A percentile compares a stretch with the other conserved stretches of the same genome.
Evolutionary conservation across 768 basidiomycete genomes (phyloP).

Genomic region (Candolleomyces eurysporus): DNA sequence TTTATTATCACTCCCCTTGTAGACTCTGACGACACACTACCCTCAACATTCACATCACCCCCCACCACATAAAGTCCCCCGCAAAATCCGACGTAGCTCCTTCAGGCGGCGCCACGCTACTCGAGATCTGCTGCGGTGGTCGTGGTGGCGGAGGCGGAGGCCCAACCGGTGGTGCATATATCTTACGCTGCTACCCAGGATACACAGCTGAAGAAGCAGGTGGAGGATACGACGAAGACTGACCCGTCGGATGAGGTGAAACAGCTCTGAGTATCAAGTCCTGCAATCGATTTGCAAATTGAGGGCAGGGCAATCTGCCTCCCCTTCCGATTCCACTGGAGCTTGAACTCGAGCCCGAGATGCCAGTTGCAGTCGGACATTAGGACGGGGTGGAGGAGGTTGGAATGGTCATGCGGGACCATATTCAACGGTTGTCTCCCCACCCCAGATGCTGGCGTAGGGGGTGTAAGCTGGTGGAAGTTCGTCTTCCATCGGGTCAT

Average conservation of each 20-base stretch:
- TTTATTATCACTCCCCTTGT: background rate
- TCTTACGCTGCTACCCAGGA: background rate
- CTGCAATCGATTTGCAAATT: slow-evolving; percentile 1
- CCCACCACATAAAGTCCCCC: slow-evolving; percentile 55
- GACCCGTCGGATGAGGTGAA: background rate
- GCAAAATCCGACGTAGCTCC: slow-evolving; percentile 49
- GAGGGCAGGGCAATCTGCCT: background rate
- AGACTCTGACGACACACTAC: background rate
- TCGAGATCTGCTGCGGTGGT: background rate
- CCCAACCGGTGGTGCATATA: background rate
- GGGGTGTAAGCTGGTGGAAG: slow-evolving; percentile 69
- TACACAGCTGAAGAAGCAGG: background rate
- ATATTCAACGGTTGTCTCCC: slow-evolving; percentile 62
- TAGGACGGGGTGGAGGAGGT: slow-evolving; percentile 18
- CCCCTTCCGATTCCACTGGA: background rate
- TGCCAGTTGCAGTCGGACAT: slow-evolving; percentile 1
- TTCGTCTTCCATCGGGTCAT: slow-evolving; percentile 40
- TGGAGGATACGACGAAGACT: background rate
- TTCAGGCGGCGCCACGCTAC: slow-evolving; percentile 9
- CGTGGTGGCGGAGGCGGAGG: background rate
- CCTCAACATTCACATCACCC: slow-evolving; percentile 18
- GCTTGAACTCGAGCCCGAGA: background rate
- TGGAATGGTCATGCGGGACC: slow-evolving; percentile 69
- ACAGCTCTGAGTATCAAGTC: background rate
- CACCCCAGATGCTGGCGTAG: slow-evolving; percentile 46